These are phyloP conservation scores for Henningerozyma blattae DNA, from an alignment of 805 yeast species.

Conservation along the genomic window DNA sequence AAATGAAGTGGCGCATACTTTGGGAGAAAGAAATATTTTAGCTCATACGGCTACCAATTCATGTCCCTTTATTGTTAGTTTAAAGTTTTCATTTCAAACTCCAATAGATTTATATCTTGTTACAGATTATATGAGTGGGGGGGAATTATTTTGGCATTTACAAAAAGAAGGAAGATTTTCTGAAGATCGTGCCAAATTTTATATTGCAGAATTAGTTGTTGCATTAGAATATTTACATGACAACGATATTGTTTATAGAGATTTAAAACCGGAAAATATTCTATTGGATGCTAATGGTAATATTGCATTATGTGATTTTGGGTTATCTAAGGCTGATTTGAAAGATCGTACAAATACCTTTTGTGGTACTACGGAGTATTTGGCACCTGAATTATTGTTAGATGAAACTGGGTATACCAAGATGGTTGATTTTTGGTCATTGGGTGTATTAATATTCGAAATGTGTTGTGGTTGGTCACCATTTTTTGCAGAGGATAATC, in stretches of 20 bases:
- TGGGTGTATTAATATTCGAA: conserved; percentile 92
- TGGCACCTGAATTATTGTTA: conserved; percentile 91
- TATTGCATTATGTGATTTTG: conserved; percentile 94
- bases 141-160: conserved; percentile 92
- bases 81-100: conserved; percentile 94
- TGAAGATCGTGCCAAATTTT: conserved; percentile 91
- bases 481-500: conserved; percentile 93
- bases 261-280: conserved; percentile 93
- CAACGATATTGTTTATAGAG: conserved; percentile 92
- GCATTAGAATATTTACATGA: conserved; percentile 93
- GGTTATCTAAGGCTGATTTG: conserved; percentile 86
- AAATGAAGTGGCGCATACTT: conserved; percentile 96
- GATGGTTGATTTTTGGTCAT: conserved; percentile 98
- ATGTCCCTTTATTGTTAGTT: conserved; percentile 88
- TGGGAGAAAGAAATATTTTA: conserved; percentile 90
- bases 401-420: conserved; percentile 96
- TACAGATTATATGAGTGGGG: conserved; percentile 97
- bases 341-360: conserved; percentile 89
- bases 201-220: conserved; percentile 88
- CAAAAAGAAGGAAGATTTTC: conserved; percentile 92
- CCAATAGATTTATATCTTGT: conserved; percentile 85
- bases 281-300: conserved; percentile 94
- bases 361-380: conserved; percentile 96
- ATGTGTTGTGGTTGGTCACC: conserved; percentile 99
- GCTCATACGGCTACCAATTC: conserved; percentile 85